phyloP scores from a whole-genome alignment of 2,329 filamentous ascomycete genomes.

The Cadophora luteo-olivacea region DNA sequence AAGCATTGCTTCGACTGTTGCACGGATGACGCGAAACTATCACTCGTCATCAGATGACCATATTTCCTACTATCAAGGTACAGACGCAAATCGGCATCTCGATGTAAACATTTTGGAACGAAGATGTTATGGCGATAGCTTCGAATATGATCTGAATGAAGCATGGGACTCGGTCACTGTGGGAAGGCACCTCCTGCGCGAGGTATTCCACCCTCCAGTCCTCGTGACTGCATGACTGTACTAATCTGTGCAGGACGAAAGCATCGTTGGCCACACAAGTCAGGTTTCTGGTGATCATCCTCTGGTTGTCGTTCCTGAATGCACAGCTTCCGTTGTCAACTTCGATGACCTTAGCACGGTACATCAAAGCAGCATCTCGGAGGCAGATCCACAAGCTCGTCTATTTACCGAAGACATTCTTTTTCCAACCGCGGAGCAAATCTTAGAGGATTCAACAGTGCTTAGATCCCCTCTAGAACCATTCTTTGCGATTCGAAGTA shows the following conservation, averaged over 20 bases:
- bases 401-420: not conserved
- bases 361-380: not conserved
- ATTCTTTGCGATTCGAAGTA: conserved; percentile 1
- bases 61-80: not conserved
- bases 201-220: not conserved
- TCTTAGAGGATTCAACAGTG: conserved; percentile 25
- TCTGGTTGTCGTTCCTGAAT: too few species aligned
- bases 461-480: conserved; percentile 22
- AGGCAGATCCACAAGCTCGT: not conserved
- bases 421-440: conserved; percentile 1
- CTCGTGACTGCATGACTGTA: not conserved
- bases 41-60: conserved; percentile 10
- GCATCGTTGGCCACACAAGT: not conserved
- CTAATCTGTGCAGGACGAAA: not conserved
- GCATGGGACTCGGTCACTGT: conserved; percentile 26
- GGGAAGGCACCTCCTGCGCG: conserved; percentile 18
- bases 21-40: conserved; percentile 37
- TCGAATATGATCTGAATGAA: conserved; percentile 18
- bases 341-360: conserved; percentile 2
- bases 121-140: not conserved
- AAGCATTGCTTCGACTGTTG: conserved; percentile 33
- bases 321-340: not conserved
- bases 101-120: not conserved
- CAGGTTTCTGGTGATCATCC: not conserved
- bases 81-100: not conserved